Conservation (phyloP, 1,284 basidiomycete species). For the Athelia psychrophila region DNA sequence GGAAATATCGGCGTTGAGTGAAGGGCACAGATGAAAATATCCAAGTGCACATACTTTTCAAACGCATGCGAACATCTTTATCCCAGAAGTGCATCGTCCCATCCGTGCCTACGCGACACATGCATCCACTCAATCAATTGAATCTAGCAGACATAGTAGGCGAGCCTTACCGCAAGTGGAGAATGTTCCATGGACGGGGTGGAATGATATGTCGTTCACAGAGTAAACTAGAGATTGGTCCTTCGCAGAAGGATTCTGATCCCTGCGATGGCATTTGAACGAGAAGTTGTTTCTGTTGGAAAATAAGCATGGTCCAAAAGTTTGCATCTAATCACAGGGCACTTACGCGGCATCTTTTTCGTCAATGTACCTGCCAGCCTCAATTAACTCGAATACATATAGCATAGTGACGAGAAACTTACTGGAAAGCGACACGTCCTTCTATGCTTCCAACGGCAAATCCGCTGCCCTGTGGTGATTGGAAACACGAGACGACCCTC, state of each 20-base stretch:
- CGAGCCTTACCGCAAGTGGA: constrained; percentile 79
- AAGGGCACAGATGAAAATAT: constrained; percentile 1
- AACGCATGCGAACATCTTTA: constrained; percentile 83
- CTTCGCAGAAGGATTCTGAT: constrained; percentile 59
- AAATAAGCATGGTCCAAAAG: not conserved
- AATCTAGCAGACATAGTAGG: constrained; percentile 13
- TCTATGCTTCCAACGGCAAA: constrained; percentile 95
- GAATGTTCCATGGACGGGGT: constrained; percentile 92
- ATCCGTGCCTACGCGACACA: constrained; percentile 53
- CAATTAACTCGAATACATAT: not conserved
- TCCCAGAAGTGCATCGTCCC: constrained; percentile 89
- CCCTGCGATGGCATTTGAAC: constrained; percentile 94
- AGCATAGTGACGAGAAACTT: constrained; percentile 29
- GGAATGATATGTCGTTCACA: constrained; percentile 92
- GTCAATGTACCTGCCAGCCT: constrained; percentile 64
- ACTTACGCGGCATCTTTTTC: constrained; percentile 70
- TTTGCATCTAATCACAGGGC: not conserved
- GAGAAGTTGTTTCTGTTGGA: constrained; percentile 79
- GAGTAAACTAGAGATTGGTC: constrained; percentile 84
- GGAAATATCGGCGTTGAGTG: constrained; percentile 7
- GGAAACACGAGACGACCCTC: constrained; percentile 85
- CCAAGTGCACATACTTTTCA: constrained; percentile 75
- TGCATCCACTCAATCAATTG: not conserved
- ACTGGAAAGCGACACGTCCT: constrained; percentile 96
- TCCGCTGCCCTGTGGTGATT: constrained; percentile 62